Evolutionary conservation across 306 rosid species (phyloP).

Genomic region (Vigna mungo): DNA sequence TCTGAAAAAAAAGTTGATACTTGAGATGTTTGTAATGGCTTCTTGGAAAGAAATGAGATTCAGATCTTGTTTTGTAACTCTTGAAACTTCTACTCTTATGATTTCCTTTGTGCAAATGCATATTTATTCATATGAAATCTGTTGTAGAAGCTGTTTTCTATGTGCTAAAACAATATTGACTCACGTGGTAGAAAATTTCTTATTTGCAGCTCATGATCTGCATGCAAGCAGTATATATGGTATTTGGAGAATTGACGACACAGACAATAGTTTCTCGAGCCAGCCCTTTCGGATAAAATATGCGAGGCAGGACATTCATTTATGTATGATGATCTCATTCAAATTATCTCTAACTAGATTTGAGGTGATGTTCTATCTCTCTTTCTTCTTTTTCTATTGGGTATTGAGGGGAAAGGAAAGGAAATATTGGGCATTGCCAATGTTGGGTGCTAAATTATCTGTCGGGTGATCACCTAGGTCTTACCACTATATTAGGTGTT

Average conservation of each 20-base stretch:
- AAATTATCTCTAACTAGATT: slow-evolving; percentile 61
- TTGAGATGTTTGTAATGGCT: background rate
- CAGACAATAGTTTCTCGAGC: slow-evolving; percentile 90
- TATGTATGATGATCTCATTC: slow-evolving; percentile 89
- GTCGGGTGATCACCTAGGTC: background rate
- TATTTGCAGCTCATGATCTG: slow-evolving; percentile 74
- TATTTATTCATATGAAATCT: slow-evolving; percentile 16
- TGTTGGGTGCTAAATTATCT: slow-evolving; percentile 7
- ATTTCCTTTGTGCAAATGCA: background rate
- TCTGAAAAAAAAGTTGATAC: background rate
- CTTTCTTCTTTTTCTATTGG: slow-evolving; percentile 21
- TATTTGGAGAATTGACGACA: slow-evolving; percentile 86
- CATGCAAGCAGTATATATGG: slow-evolving; percentile 58
- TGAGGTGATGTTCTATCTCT: slow-evolving; percentile 64
- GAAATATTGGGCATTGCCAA: slow-evolving; percentile 3
- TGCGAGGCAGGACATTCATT: slow-evolving; percentile 84
- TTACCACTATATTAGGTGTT: slow-evolving; percentile 3
- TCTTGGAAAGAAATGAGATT: background rate
- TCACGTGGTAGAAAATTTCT: slow-evolving; percentile 4
- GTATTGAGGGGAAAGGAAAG: slow-evolving; percentile 28
- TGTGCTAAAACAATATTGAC: slow-evolving; percentile 34
- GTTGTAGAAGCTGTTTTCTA: background rate
- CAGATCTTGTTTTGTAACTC: background rate
- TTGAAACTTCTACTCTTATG: background rate
- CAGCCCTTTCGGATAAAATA: slow-evolving; percentile 91